Conservation (phyloP, 306 rosid genomes). For the Cucumis sativus region DNA sequence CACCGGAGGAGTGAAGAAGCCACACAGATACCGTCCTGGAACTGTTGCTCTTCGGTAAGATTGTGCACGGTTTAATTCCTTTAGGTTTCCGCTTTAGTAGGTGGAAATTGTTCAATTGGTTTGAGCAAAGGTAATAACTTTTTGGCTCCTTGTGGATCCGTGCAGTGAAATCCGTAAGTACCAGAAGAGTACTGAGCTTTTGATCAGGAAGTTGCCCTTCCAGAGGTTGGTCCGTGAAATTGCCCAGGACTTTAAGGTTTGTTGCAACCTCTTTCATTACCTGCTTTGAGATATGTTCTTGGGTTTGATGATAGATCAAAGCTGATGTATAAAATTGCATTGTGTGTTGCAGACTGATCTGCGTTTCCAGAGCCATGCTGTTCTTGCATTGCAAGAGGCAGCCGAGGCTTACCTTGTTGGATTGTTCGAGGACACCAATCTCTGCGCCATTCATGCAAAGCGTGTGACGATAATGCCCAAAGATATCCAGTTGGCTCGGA, state of each 20-base stretch:
- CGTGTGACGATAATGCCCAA: conserved; percentile 93
- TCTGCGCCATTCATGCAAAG: conserved; percentile 90
- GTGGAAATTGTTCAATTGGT: background rate
- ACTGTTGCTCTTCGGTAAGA: conserved; percentile 87
- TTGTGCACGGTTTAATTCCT: rapidly evolving
- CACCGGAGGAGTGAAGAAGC: conserved; percentile 94
- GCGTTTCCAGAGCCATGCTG: conserved; percentile 96
- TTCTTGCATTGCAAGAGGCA: conserved; percentile 82
- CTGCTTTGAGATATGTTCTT: background rate
- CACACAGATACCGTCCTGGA: conserved; percentile 91
- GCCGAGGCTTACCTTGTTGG: conserved; percentile 92
- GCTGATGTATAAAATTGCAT: background rate
- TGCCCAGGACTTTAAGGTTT: conserved; percentile 89
- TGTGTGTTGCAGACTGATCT: conserved; percentile 54
- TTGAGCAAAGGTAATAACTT: background rate
- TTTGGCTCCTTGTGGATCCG: background rate
- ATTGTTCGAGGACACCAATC: conserved; percentile 78
- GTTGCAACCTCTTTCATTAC: background rate
- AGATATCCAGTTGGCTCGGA: conserved; percentile 84
- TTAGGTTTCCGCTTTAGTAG: background rate
- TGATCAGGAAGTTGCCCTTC: conserved; percentile 87
- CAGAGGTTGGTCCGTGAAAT: conserved; percentile 94
- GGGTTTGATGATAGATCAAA: background rate
- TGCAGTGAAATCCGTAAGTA: conserved; percentile 85
- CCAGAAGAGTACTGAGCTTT: conserved; percentile 85